These are phyloP conservation scores for Neckera pumila DNA, from an alignment of 225 moss, liverwort and hornwort genomes.

Conservation along the genomic window DNA sequence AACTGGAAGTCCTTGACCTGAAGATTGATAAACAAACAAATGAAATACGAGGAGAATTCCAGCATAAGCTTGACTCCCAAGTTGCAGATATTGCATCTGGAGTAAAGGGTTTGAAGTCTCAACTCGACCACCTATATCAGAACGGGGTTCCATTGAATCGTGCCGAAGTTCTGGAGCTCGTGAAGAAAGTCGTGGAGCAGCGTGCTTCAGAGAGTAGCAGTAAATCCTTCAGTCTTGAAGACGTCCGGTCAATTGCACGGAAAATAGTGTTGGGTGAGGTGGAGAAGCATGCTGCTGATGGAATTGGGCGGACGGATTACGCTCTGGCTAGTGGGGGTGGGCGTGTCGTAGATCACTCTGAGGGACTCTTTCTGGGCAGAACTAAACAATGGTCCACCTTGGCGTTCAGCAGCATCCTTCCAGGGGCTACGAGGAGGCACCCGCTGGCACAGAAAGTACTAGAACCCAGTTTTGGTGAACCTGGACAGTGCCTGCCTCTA, in stretches of 20 bases:
- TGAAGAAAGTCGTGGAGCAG: slow-evolving; percentile 62
- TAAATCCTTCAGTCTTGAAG: slow-evolving; percentile 74
- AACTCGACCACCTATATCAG: slow-evolving; percentile 37
- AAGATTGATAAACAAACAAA: slow-evolving; percentile 71
- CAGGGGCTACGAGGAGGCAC: slow-evolving; percentile 54
- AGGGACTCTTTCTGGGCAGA: slow-evolving; percentile 56
- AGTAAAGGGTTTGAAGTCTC: slow-evolving; percentile 49
- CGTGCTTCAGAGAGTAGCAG: slow-evolving; percentile 63
- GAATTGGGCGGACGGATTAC: slow-evolving; percentile 82
- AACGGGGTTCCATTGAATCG: slow-evolving; percentile 57
- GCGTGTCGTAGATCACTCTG: slow-evolving; percentile 70
- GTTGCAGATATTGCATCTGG: slow-evolving; percentile 38
- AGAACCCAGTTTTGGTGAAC: slow-evolving; percentile 90
- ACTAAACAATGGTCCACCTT: slow-evolving; percentile 55
- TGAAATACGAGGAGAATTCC: slow-evolving; percentile 53
- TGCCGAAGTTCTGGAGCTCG: slow-evolving; percentile 54
- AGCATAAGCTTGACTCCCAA: slow-evolving; percentile 42
- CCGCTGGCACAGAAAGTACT: slow-evolving; percentile 63
- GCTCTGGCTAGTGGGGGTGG: slow-evolving; percentile 92
- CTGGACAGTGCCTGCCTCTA: slow-evolving; percentile 85
- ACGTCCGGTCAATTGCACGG: slow-evolving; percentile 71
- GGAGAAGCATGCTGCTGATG: slow-evolving; percentile 81
- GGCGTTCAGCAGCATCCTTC: slow-evolving; percentile 53
- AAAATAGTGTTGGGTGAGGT: slow-evolving; percentile 70
- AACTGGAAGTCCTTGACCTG: slow-evolving; percentile 73